Base-by-base conservation (phyloP, 2,329 filamentous ascomycete species). In the Diaporthe velutina region DNA sequence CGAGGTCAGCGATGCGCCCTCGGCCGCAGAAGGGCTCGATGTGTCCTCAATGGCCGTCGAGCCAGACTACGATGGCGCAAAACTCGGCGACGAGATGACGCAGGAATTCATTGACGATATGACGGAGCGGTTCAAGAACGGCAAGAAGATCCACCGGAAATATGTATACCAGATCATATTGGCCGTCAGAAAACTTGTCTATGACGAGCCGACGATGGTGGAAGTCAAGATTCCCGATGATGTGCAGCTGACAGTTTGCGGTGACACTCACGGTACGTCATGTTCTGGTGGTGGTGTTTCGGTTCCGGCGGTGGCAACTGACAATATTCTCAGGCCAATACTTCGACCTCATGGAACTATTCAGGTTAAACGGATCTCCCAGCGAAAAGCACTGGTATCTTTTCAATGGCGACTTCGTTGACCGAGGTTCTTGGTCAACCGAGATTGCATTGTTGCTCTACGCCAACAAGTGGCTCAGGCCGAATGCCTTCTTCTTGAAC, bases 351-450 rank as follows among this genome's bases (percentile, higher is more conserved):
- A 93, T 99, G 87, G 95, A 99, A 83, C 93, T 99, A 77, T 99
- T 99, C 91, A 90, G 94, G 77, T 90, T 97, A 74, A 98, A 98
- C 79, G 97, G 97, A 55, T 90, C 89, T 77, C 97, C 97, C 0
- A 91, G 90, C 22, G 95, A 96, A 76, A 95, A 94, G 82, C 95
- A 98, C 83, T 94, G 93, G 83, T 99, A 98, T 83, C 90, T 99
- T 17, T 99, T 99, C 89, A 99, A 99, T 83, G 97, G 97, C 78
- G 97, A 99, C 85, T 99, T 99, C 82, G 97, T 99, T 71, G 97
- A 99, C 83, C 92, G 97, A 82, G 97, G 97, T 38, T 98, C 95
- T 50, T 99, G 97, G 97, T 98, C 96, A 9, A 95, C 93, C n/a
- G 97, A 99, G 83, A 97, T 99, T 79, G 96, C 95, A 15, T 89